A percentile compares a stretch with the other conserved stretches of the same genome.
Conservation (phyloP, 768 basidiomycete species). For the Strobilomyces confusus region DNA sequence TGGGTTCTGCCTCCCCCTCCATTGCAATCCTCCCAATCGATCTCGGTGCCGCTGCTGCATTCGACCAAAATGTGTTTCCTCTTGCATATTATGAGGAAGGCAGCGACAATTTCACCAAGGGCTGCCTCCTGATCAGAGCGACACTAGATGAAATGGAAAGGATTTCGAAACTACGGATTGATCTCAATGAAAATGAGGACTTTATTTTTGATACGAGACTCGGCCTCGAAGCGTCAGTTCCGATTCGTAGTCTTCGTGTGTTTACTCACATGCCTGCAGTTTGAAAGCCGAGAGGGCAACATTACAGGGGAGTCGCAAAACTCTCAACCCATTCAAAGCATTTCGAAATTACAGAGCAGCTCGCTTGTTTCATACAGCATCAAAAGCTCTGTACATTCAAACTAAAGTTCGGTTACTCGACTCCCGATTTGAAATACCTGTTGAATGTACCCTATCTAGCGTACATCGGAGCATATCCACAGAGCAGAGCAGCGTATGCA, state of each 20-base stretch:
- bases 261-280: background rate
- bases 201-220: constrained; percentile 2
- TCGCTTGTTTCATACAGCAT: background rate
- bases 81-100: background rate
- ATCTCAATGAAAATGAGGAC: background rate
- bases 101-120: background rate
- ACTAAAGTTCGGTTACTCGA: background rate
- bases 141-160: constrained; percentile 6
- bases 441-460: background rate
- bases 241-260: background rate
- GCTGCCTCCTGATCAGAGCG: background rate
- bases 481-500: background rate
- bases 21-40: background rate
- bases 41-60: background rate
- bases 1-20: background rate
- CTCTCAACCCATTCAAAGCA: background rate
- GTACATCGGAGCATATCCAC: constrained; percentile 8
- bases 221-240: background rate
- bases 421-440: background rate
- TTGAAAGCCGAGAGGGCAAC: background rate
- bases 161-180: background rate
- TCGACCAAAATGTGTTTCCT: background rate
- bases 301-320: background rate
- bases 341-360: background rate
- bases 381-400: background rate